Base-by-base conservation (phyloP, 768 basidiomycete species). In the Cystofilobasidium ferigula region DNA sequence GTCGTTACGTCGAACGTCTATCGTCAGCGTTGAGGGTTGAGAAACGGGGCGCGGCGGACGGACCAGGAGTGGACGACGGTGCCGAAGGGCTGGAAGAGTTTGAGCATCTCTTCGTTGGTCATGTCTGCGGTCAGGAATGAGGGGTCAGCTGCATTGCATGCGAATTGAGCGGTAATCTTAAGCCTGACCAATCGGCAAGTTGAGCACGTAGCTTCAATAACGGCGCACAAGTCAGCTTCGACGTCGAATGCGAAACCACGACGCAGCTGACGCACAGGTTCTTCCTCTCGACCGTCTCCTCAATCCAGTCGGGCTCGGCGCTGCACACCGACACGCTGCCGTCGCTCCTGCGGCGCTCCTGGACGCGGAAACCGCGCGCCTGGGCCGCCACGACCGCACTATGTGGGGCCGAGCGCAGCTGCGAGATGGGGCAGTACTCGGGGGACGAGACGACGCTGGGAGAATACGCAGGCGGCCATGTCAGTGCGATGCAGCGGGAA, bases 51-150 rank as follows among this genome's bases (percentile, higher is more conserved):
- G 22, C 16, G 32, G n/a, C 12, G 14, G 16, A 60, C 64, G 36
- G 14, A 65, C 64, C 64, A 66, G 2, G 64, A 34, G 26, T 66
- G 64, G 4, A 38, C 36, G 32, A 66, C 64, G 14, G 59, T 58
- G 13, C 64, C 64, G 42, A 43, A 61, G 13, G 58, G 64, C 38
- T 28, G n/a, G 59, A 66, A 66, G 40, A 66, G 54, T 1, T 40
- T 38, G 59, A 66, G 42, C 47, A 66, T 58, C 30, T 66, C 64
- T n/a, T 66, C 64, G 54, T 66, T 66, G 36, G 64, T 61, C 38
- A 53, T 59, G 32, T 66, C 64, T 61, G 32, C 24, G 1, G 34
- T n/a, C 8, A 45, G 32, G 18, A 43, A n/a, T 4, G 35, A 26
- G 14, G 24, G n/a, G 34, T n/a, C n/a, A 47, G 51, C 48, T 28